Conservation (phyloP, 2,329 filamentous ascomycete genomes). For the Calonectria naviculata region DNA sequence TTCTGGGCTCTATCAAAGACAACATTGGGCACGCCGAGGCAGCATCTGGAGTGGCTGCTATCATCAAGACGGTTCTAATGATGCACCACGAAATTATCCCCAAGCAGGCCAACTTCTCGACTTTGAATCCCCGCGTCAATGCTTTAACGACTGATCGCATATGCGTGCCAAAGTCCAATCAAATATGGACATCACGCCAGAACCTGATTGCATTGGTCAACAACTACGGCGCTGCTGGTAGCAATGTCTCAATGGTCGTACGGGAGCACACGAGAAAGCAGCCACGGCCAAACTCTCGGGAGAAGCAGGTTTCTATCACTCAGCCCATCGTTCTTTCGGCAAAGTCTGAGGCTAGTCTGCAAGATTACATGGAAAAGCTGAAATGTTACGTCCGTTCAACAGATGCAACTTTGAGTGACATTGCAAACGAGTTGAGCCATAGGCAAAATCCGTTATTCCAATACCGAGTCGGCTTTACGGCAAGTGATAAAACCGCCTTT, state of each 20-base stretch:
- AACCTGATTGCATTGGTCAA: neutral
- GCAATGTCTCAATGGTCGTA: neutral
- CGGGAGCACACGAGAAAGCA: neutral
- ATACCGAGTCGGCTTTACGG: neutral
- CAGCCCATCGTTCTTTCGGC: neutral
- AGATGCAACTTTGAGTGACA: neutral
- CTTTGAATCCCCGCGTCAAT: neutral
- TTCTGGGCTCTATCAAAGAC: neutral
- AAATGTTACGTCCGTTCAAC: neutral
- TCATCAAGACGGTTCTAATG: neutral
- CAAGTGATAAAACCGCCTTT: neutral
- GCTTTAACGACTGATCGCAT: neutral
- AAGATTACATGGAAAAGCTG: neutral
- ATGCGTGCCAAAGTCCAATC: neutral
- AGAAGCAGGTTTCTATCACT: neutral
- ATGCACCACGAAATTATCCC: neutral
- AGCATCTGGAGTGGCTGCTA: neutral
- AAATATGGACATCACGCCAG: neutral
- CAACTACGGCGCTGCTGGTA: neutral
- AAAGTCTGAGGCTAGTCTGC: neutral
- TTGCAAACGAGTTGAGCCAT: neutral
- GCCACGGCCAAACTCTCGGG: neutral
- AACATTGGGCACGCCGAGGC: neutral
- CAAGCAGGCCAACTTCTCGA: neutral
- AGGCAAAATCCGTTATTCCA: neutral